A percentile compares a stretch with the other conserved stretches of the same genome.
phyloP scores from a whole-genome alignment of 257 asterid genomes.

The Solanum sejunctum region DNA sequence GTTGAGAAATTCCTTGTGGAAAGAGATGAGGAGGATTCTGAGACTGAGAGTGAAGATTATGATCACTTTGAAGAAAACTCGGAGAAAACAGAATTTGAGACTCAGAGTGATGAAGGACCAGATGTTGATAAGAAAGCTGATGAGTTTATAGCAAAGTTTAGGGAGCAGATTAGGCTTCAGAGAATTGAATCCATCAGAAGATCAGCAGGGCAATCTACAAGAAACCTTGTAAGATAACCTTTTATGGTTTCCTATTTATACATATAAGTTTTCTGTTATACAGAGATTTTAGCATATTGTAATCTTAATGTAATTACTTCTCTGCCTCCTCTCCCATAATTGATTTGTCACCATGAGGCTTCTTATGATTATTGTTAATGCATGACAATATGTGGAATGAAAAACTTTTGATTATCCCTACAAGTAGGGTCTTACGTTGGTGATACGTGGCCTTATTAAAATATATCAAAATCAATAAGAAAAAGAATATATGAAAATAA shows the following conservation, averaged over 20 bases:
- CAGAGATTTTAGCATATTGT: neutral
- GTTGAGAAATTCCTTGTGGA: constrained; percentile 23
- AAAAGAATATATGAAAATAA: neutral
- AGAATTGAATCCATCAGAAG: constrained; percentile 74
- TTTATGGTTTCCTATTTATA: neutral
- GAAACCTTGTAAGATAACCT: constrained; percentile 22
- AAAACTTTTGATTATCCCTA: neutral
- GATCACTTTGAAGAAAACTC: constrained; percentile 17
- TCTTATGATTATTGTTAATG: neutral
- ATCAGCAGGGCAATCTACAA: constrained; percentile 44
- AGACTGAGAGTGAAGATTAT: constrained; percentile 19
- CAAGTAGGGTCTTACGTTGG: too few relatives aligned
- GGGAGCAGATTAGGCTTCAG: constrained; percentile 88
- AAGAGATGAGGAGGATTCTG: constrained; percentile 25
- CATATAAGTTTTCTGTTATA: neutral
- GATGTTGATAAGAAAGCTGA: constrained; percentile 96
- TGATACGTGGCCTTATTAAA: too few relatives aligned
- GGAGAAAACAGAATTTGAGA: neutral
- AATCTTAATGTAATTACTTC: neutral
- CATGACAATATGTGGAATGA: neutral
- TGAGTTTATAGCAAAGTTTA: constrained; percentile 84
- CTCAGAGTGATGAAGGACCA: constrained; percentile 32
- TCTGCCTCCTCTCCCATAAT: neutral
- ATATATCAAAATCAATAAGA: too few relatives aligned
- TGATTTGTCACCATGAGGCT: neutral